Evolutionary conservation across 129 eudicot genomes (phyloP), one percentile per base, ranked within the genome.

Genomic region (Glebionis coronaria): DNA sequence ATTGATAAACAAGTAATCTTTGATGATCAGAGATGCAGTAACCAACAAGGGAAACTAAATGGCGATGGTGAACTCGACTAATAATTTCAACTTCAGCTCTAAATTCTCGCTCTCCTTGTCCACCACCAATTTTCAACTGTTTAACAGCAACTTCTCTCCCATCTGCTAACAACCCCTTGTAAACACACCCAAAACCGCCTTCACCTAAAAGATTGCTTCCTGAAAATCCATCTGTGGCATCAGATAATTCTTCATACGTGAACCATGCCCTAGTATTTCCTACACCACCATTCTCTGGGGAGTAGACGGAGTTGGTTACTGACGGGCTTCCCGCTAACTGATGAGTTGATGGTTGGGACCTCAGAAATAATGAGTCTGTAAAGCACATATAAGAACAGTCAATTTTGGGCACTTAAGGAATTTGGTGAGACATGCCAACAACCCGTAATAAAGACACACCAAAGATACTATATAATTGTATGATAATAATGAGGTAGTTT

Each of bases 161-260:
- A 74, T 88, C 97, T 52, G 54, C 67, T 67, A 93, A 67, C 27
- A 61, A 53, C 5, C 98, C 98, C 75, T 88, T 88, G 76, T 93
- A 93, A 80, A 93, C 98, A 73, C 87, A 86, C 57, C 98, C 98
- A 68, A 93, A 93, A 45, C 98, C 98, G 51, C 98, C 98, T 82
- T 87, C 92, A 19, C 98, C 98, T 73, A 93, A 71, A 35, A 86
- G 63, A 72, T 86, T 89, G 49, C 81, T 77, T 72, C 66, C 65
- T 3, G 97, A 81, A 77, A 93, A 93, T 6, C 92, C 90, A 70
- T 82, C 74, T 61, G 98, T 88, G 44, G 98, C 98, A 31, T 51
- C 83, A 9, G 84, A n/a, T 81, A 93, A 69, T 75, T 86, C 97
- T 77, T 93, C 91, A 57, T 83, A 93, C 6, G 90, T 82, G 79